A percentile compares a stretch with the other conserved stretches of the same genome.
These are phyloP conservation scores for Metarhizium album DNA, from an alignment of 2,329 filamentous ascomycete species.

Conservation along the genomic window DNA sequence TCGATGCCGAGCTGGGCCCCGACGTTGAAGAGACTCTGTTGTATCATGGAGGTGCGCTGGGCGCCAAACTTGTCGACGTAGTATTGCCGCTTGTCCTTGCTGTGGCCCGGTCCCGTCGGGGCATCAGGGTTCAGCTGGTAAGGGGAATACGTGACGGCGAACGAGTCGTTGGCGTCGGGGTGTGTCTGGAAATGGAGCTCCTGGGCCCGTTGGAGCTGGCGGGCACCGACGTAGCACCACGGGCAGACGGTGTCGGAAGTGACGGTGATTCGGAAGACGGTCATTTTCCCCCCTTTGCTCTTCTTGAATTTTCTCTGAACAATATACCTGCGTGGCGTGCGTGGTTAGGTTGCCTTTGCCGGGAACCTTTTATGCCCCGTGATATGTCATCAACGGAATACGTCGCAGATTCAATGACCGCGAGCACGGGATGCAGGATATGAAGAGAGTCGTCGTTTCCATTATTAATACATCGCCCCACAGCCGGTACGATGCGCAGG, in stretches of 20 bases:
- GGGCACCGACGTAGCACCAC: slow-evolving; percentile 40
- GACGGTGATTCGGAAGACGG: slow-evolving; percentile 34
- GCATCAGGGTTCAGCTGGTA: slow-evolving; percentile 31
- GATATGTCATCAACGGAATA: too few relatives aligned
- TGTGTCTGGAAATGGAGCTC: slow-evolving; percentile 27
- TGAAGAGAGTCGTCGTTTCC: too few relatives aligned
- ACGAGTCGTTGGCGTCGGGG: slow-evolving; percentile 49
- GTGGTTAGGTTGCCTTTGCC: too few relatives aligned
- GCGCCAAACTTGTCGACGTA: slow-evolving; percentile 48
- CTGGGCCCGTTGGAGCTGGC: slow-evolving; percentile 35
- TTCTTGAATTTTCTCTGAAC: background rate
- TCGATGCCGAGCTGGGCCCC: slow-evolving; percentile 28
- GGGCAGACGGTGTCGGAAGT: slow-evolving; percentile 41
- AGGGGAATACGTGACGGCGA: slow-evolving; percentile 35
- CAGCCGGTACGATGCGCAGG: too few relatives aligned
- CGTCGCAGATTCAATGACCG: too few relatives aligned
- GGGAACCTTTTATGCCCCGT: too few relatives aligned
- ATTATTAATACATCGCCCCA: too few relatives aligned
- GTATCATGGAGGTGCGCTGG: slow-evolving; percentile 36
- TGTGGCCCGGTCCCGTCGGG: slow-evolving; percentile 18
- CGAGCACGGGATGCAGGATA: too few relatives aligned
- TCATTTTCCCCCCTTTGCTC: slow-evolving; percentile 38
- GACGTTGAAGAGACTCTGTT: slow-evolving; percentile 17
- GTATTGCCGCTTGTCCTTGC: slow-evolving; percentile 26
- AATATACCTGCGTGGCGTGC: background rate